phyloP scores from a whole-genome alignment of 2,329 filamentous ascomycete genomes.

The Verticillium klebahnii region DNA sequence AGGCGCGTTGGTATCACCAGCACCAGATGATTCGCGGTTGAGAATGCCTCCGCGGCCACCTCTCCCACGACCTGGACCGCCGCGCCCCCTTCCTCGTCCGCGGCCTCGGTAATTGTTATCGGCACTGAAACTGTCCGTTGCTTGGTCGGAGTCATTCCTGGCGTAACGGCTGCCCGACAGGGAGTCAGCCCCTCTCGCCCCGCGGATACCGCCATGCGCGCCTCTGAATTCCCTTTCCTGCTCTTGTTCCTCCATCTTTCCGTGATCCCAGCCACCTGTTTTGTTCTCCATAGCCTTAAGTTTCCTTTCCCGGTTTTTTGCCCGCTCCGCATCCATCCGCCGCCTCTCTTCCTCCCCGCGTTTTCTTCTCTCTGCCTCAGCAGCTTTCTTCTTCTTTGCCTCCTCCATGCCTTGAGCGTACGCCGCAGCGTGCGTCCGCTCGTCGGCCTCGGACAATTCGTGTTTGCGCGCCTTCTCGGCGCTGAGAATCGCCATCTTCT shows the following conservation, averaged over 20 bases:
- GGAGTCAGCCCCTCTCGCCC: conserved; percentile 27
- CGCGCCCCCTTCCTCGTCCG: conserved; percentile 24
- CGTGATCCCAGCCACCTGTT: conserved; percentile 55
- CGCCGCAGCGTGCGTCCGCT: conserved; percentile 49
- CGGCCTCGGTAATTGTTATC: conserved; percentile 15
- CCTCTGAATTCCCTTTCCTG: conserved; percentile 35
- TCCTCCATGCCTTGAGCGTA: conserved; percentile 54
- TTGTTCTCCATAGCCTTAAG: conserved; percentile 52
- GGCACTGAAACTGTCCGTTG: conserved; percentile 9
- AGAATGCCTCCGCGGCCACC: conserved; percentile 24
- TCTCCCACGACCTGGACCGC: conserved; percentile 23
- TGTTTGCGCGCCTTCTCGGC: conserved; percentile 56
- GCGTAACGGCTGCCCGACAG: conserved; percentile 40
- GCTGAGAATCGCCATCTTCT: conserved; percentile 53
- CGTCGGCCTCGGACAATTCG: conserved; percentile 53
- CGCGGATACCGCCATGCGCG: conserved; percentile 34
- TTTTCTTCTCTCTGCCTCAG: conserved; percentile 47
- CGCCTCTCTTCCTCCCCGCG: conserved; percentile 47
- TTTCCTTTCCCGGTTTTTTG: conserved; percentile 56
- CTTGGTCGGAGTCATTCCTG: conserved; percentile 20
- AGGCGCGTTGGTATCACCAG: conserved; percentile 9
- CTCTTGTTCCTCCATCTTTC: conserved; percentile 44
- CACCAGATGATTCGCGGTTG: conserved; percentile 23
- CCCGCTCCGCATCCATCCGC: conserved; percentile 54
- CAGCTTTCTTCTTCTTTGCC: conserved; percentile 43